Base-by-base conservation (phyloP, 1,284 basidiomycete genomes). In the Apiotrichum brassicae region DNA sequence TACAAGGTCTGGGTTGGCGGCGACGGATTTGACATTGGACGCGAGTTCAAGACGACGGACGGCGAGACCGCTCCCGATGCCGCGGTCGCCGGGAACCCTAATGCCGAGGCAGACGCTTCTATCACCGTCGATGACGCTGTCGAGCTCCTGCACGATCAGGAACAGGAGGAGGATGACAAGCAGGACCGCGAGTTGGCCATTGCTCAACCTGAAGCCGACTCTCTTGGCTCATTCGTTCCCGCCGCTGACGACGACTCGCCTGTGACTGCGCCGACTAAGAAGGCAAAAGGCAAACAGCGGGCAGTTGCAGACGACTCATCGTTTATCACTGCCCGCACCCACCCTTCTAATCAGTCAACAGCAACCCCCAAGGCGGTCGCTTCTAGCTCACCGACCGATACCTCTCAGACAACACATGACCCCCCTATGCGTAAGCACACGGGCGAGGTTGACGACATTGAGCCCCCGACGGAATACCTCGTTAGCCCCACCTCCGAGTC, bases 1-100 rank as follows among this genome's bases (percentile, higher is more conserved):
- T 20, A 8, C 36, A 39, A 38, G 23, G 46, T 33, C 20, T 71
- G 68, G 68, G 46, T 65, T 33, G 69, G 69, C 19, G 40, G 40
- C 23, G 62, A 66, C 42, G 68, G 66, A 24, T 71, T 71, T 46
- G 66, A 70, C 48, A 68, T 71, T 35, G 69, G 69, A 3, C 48
- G 59, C 45, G 69, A 71, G 49, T 71, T 69, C 48, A 25, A 54
- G 32, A 38, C 23, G n/a, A 13, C 19, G 11, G 22, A n/a, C 2
- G 33, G 26, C 8, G 36, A 26, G 11, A 22, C 16, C 9, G 22
- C 13, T 0, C 19, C 42, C 14, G 49, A 50, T 8, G 25, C 49
- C 1, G 43, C 32, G 12, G 37, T 38, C 13, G 28, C 18, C 0
- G 40, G 26, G 14, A 30, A 26, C 28, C 28, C 37, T 16, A 24